Conservation (phyloP, 345 rosid genomes). For the Dovyalis caffra region DNA sequence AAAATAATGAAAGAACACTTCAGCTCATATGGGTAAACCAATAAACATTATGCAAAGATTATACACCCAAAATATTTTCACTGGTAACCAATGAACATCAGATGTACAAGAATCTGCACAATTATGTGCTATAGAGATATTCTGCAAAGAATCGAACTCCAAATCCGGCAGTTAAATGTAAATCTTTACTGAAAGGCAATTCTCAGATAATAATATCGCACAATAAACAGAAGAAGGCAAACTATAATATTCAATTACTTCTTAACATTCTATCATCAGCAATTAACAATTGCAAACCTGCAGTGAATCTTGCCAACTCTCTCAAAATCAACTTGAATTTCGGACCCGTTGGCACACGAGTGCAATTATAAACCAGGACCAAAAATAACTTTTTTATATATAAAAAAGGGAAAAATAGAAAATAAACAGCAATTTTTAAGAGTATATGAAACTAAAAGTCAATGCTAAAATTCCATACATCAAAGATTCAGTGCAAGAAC, state of each 20-base stretch:
- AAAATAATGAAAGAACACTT: slow-evolving; percentile 3
- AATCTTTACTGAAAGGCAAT: background rate
- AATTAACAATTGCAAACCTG: background rate
- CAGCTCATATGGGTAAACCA: background rate
- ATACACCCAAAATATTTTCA: background rate
- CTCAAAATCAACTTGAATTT: background rate
- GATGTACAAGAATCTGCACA: slow-evolving; percentile 5
- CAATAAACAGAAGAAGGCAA: background rate
- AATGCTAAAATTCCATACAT: background rate
- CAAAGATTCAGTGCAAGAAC: background rate
- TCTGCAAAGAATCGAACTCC: background rate
- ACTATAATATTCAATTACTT: background rate
- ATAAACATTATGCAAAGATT: no score
- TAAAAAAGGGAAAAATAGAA: background rate
- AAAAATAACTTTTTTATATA: background rate
- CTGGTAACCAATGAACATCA: background rate
- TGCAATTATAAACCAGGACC: background rate
- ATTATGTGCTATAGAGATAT: background rate
- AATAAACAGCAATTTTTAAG: background rate
- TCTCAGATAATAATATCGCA: background rate
- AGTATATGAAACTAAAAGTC: background rate
- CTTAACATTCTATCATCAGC: background rate
- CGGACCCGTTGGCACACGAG: background rate
- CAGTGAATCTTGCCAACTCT: background rate
- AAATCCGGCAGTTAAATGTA: background rate